These are phyloP conservation scores for Kwoniella mangroviensis DNA, from an alignment of 768 basidiomycete genomes.

Conservation along the genomic window DNA sequence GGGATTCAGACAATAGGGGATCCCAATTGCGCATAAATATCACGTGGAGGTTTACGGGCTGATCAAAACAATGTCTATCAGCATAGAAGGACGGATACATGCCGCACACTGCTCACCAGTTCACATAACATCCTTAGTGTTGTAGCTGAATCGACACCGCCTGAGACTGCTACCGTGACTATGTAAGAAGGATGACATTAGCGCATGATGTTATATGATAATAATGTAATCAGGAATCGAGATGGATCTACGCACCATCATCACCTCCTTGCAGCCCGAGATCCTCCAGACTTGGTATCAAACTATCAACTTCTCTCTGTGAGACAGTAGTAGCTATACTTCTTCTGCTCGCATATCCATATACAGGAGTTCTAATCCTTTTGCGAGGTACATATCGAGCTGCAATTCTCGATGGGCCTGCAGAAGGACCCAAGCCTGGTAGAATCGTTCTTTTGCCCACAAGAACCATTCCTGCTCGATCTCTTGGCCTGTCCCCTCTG, in stretches of 20 bases:
- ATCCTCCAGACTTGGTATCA: conserved; percentile 25
- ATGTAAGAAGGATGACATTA: background rate
- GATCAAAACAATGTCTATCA: background rate
- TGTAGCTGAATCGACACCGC: conserved; percentile 93
- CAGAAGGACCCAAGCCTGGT: background rate
- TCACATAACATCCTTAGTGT: conserved; percentile 75
- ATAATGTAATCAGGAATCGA: background rate
- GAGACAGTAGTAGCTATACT: conserved; percentile 8
- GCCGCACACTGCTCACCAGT: conserved; percentile 61
- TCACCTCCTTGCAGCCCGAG: conserved; percentile 37
- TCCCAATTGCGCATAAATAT: conserved; percentile 95
- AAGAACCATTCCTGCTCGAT: too few species aligned
- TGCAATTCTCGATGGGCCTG: conserved; percentile 10
- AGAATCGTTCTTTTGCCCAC: too few species aligned
- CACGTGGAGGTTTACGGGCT: conserved; percentile 83
- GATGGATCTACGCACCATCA: conserved; percentile 35
- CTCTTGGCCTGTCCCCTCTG: too few species aligned
- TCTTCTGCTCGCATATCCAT: background rate
- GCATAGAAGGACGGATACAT: background rate
- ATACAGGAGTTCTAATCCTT: background rate
- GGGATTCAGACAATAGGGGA: conserved; percentile 44
- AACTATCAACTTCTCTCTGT: background rate
- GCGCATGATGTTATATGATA: background rate
- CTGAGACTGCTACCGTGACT: conserved; percentile 94
- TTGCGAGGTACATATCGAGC: conserved; percentile 9